A percentile compares a stretch with the other conserved stretches of the same genome.
phyloP scores from a whole-genome alignment of 331 rosid species.

The Telfairia occidentalis region DNA sequence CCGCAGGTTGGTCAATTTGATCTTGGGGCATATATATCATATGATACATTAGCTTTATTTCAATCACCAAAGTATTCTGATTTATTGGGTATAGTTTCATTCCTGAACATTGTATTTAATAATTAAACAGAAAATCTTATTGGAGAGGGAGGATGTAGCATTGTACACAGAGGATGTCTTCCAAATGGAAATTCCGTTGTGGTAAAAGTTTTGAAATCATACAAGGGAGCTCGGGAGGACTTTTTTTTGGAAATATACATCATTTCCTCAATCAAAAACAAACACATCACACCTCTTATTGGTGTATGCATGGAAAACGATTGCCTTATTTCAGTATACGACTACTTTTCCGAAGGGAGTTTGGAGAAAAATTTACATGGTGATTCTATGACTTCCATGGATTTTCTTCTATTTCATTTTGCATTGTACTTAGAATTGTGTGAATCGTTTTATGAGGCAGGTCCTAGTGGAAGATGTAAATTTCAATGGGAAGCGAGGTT shows the following conservation, averaged over 20 bases:
- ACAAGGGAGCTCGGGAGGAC: conserved; percentile 54
- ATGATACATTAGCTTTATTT: not conserved
- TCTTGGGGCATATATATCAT: not conserved
- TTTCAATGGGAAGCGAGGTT: conserved; percentile 60
- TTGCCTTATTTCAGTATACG: conserved; percentile 59
- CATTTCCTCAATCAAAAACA: conserved; percentile 53
- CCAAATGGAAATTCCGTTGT: conserved; percentile 50
- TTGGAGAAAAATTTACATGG: conserved; percentile 63
- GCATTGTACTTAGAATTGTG: conserved; percentile 14
- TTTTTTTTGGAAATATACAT: conserved; percentile 53
- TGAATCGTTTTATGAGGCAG: conserved; percentile 23
- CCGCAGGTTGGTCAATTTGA: conserved; percentile 38
- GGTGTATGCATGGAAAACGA: conserved; percentile 58
- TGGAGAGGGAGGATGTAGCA: conserved; percentile 82
- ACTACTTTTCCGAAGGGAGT: conserved; percentile 63
- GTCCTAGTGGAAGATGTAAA: conserved; percentile 22
- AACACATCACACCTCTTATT: conserved; percentile 38
- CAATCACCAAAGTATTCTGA: not conserved
- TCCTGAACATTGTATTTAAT: not conserved
- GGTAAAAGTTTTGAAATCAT: conserved; percentile 50
- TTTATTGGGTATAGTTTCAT: not conserved
- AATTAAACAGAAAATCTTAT: conserved; percentile 53
- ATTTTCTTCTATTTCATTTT: not conserved
- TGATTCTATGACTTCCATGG: conserved; percentile 19
- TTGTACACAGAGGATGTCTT: conserved; percentile 61